These are phyloP conservation scores for Suhomyces sp. DNA, from an alignment of 805 yeast genomes.

Conservation along the genomic window DNA sequence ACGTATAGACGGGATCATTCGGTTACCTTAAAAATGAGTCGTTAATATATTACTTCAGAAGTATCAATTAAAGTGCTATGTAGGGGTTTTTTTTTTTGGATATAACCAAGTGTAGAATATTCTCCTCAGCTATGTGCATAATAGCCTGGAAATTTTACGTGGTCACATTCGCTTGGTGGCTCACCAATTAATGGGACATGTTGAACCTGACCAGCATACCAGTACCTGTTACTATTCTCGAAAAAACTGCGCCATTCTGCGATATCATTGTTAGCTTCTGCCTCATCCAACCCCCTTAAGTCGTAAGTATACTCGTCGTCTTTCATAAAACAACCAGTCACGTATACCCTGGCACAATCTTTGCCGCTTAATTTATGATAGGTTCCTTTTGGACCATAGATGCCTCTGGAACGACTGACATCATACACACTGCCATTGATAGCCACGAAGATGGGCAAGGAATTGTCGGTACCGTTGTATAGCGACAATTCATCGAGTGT, in stretches of 20 bases:
- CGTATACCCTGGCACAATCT: slow-evolving; percentile 68
- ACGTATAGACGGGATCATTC: too few species aligned
- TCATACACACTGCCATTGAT: slow-evolving; percentile 64
- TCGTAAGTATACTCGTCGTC: slow-evolving; percentile 63
- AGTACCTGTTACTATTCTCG: slow-evolving; percentile 47
- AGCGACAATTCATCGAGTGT: slow-evolving; percentile 46
- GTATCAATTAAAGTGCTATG: too few species aligned
- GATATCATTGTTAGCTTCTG: slow-evolving; percentile 40
- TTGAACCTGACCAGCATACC: slow-evolving; percentile 59
- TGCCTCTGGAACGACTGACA: slow-evolving; percentile 48
- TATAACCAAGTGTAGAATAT: too few species aligned
- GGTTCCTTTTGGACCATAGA: slow-evolving; percentile 61
- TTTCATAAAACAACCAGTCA: slow-evolving; percentile 64
- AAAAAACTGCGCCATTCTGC: slow-evolving; percentile 55
- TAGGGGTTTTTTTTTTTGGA: too few species aligned
- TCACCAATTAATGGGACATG: slow-evolving; percentile 47
- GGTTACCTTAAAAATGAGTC: too few species aligned
- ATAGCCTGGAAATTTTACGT: slow-evolving; percentile 13
- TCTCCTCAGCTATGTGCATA: too few species aligned
- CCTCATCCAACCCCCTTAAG: slow-evolving; percentile 55
- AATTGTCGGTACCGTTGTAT: slow-evolving; percentile 51
- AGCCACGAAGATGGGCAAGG: slow-evolving; percentile 56
- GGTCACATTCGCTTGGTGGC: slow-evolving; percentile 50
- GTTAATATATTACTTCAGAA: too few species aligned
- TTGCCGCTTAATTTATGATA: slow-evolving; percentile 60